phyloP scores from a whole-genome alignment of 2,329 filamentous ascomycete species.

The Plectosphaerella cucumerina region DNA sequence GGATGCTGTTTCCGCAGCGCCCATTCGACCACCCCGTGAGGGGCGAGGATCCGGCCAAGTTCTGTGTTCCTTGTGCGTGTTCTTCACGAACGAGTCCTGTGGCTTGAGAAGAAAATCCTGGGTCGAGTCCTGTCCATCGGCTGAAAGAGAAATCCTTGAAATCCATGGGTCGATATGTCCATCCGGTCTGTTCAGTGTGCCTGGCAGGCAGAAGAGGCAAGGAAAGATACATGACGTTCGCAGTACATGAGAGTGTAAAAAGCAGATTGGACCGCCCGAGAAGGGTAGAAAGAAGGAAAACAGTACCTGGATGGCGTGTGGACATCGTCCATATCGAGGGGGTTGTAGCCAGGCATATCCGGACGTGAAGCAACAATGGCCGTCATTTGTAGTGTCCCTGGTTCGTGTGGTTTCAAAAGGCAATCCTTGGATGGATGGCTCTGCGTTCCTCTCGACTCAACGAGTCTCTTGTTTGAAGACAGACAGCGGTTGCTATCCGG shows the following conservation, averaged over 20 bases:
- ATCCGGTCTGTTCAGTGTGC: slow-evolving; percentile 2
- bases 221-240: slow-evolving; percentile 23
- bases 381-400: slow-evolving; percentile 42
- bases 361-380: slow-evolving; percentile 42
- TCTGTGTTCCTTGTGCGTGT: slow-evolving; percentile 3
- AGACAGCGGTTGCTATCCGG: slow-evolving; percentile 6
- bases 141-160: slow-evolving; percentile 5
- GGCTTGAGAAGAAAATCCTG: background rate
- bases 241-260: slow-evolving; percentile 21
- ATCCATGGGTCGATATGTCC: slow-evolving; percentile 5
- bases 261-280: slow-evolving; percentile 34
- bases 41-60: background rate
- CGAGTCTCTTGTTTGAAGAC: slow-evolving; percentile 9
- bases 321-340: slow-evolving; percentile 55
- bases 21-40: background rate
- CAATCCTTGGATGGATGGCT: slow-evolving; percentile 12
- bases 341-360: slow-evolving; percentile 52
- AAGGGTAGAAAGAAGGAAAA: slow-evolving; percentile 40
- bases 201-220: slow-evolving; percentile 12
- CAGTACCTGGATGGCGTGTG: slow-evolving; percentile 60
- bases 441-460: slow-evolving; percentile 8
- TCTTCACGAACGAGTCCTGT: too few relatives aligned
- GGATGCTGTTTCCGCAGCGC: background rate
- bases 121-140: slow-evolving; percentile 1
- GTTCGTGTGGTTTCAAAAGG: slow-evolving; percentile 17